Evolutionary conservation across 148 eudicot species (phyloP).

Genomic region (Rhododendron ferrugineum): DNA sequence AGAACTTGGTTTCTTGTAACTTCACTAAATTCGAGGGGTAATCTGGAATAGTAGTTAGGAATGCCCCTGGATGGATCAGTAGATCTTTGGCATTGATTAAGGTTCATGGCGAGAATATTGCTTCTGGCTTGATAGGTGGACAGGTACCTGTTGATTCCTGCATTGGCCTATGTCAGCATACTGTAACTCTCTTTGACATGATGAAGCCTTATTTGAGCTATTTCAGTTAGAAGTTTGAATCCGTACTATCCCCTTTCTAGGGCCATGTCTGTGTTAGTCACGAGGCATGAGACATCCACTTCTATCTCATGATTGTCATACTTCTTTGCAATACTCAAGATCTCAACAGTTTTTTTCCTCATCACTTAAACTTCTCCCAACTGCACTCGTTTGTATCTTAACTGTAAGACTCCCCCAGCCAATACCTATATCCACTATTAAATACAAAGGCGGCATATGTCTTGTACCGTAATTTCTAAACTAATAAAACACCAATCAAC

Average conservation of each 20-base stretch:
- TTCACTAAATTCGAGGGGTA: not conserved
- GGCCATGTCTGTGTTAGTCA: not conserved
- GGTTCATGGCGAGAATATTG: not conserved
- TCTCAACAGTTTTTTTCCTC: not conserved
- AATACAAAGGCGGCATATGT: no score
- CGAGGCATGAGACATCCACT: not conserved
- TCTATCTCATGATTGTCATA: not conserved
- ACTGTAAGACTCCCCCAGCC: not conserved
- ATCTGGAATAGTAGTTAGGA: not conserved
- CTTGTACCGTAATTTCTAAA: no score
- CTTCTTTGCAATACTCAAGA: not conserved
- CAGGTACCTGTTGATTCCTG: not conserved
- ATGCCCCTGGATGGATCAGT: not conserved
- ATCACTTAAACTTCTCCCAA: not conserved
- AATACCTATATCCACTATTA: not conserved
- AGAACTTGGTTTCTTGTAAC: not conserved
- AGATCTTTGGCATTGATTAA: not conserved
- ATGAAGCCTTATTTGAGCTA: not conserved
- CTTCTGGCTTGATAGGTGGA: not conserved
- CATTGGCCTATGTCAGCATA: not conserved
- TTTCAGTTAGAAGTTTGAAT: not conserved
- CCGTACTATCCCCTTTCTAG: not conserved
- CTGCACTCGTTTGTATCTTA: not conserved
- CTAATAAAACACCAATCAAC: no score
- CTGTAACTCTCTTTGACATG: not conserved